Percentiles rank a stretch among this genome's conserved stretches.
phyloP scores from a whole-genome alignment of 768 basidiomycete species.

The Boletus pseudo-olivaceus region DNA sequence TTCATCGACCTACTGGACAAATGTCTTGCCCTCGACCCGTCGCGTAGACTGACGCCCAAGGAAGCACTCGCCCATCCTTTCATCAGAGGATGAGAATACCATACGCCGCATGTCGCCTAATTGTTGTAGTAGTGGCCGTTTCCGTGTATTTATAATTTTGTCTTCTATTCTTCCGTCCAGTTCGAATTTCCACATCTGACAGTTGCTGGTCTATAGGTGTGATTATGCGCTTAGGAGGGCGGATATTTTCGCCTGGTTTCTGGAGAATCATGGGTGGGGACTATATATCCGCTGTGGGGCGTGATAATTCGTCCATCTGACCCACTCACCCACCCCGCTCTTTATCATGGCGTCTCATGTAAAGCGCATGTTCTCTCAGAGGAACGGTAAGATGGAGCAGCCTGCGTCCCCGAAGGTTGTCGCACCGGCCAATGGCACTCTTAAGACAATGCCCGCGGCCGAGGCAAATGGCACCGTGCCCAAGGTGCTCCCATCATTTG shows the following conservation, averaged over 20 bases:
- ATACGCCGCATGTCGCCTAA: conserved; percentile 11
- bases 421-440: neutral
- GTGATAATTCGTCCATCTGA: neutral
- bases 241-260: too few species aligned
- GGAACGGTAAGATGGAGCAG: conserved; percentile 7
- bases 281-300: neutral
- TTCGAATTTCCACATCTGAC: conserved; percentile 10
- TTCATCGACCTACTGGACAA: conserved; percentile 93
- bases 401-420: neutral
- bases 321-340: neutral
- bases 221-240: neutral
- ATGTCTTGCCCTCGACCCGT: conserved; percentile 83
- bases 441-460: neutral
- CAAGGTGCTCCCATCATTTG: conserved; percentile 41
- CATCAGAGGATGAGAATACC: conserved; percentile 51
- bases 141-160: conserved; percentile 25
- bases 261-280: too few species aligned
- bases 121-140: conserved; percentile 13
- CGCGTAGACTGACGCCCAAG: conserved; percentile 81
- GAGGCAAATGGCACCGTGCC: conserved; percentile 7
- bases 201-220: conserved; percentile 6
- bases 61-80: conserved; percentile 89
- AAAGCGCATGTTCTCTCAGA: conserved; percentile 16
- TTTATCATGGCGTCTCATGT: conserved; percentile 13
- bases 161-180: conserved; percentile 3